A percentile compares a stretch with the other conserved stretches of the same genome.
Evolutionary conservation across 768 basidiomycete genomes (phyloP).

Genomic region (Clathrus columnatus): DNA sequence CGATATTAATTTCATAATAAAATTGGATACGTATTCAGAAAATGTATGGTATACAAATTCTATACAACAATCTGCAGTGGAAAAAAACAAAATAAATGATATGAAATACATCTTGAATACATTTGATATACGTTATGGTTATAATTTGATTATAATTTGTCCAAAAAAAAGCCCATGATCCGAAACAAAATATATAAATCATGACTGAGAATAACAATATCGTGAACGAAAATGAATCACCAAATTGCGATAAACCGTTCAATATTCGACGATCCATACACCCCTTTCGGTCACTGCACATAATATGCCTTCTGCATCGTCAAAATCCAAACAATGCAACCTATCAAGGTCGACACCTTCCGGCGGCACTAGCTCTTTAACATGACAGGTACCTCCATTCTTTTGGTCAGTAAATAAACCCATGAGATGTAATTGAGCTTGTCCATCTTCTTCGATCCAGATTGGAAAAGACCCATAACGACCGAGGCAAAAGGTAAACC

Average conservation of each 20-base stretch:
- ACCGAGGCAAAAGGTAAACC: slow-evolving; percentile 12
- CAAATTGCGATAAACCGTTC: not conserved
- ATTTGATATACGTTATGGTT: too few relatives aligned
- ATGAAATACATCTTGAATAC: not conserved
- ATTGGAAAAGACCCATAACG: slow-evolving; percentile 10
- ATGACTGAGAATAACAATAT: too few relatives aligned
- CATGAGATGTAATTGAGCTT: not conserved
- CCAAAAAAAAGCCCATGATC: too few relatives aligned
- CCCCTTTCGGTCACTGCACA: slow-evolving; percentile 8
- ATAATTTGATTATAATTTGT: too few relatives aligned
- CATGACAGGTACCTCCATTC: not conserved
- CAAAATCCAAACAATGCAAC: slow-evolving; percentile 9
- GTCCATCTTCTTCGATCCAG: slow-evolving; percentile 11
- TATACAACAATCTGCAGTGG: not conserved
- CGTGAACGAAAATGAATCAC: not conserved
- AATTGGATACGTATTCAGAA: not conserved
- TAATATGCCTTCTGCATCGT: slow-evolving; percentile 11
- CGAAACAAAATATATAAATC: too few relatives aligned
- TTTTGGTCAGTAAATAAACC: slow-evolving; percentile 9
- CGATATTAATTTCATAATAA: not conserved
- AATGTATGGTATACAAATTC: not conserved
- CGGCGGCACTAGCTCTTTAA: not conserved
- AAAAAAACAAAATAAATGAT: not conserved
- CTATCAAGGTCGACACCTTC: slow-evolving; percentile 1
- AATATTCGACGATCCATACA: slow-evolving; percentile 10